Base-by-base conservation (phyloP, 495 filamentous ascomycete species). In the Chlorociboria aeruginascens region DNA sequence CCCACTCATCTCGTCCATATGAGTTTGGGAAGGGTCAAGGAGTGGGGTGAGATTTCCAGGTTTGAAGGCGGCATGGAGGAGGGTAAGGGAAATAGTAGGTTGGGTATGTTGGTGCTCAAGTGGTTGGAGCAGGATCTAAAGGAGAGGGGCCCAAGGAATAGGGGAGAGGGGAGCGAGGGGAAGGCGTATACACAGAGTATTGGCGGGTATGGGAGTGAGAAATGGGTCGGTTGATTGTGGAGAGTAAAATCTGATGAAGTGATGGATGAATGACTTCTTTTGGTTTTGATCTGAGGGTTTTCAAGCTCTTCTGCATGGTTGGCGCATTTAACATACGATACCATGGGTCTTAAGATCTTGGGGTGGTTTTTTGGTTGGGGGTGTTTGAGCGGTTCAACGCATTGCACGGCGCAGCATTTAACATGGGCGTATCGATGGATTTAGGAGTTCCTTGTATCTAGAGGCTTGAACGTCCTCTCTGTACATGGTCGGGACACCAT, bases 1-100 rank as follows among this genome's bases (percentile, higher is more conserved):
- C 92, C 92, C 42, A 94, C 83, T 0, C 89, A 99, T 67, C 64
- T 99, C 42, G 89, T 95, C 43, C 89, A 96, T 56, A 95, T 97
- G 89, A 79, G 85, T 59, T 58, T 90, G 34, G 92, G 92, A 3
- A 77, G 68, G 44, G 84, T 97, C 35, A 88, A 85, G 69, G 82
- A 84, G 58, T 88, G 81, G 81, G 93, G 92, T 0, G 63, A 66
- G 20, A 73, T 86, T 29, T 59, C 40, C 47, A 64, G 67, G 14
- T 78, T 76, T 57, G 56, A 68, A 36, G 38, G 17, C 28, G 32
- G 43, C 33, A 63, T 56, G 8, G 44, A 40, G 8, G 43, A 73
- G 41, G 57, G 67, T 0, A 77, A 73, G 46, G 78, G 77, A 47
- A 90, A 93, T 59, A 85, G 78, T 51, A 71, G 74, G 32, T 63